Conservation (phyloP, 495 filamentous ascomycete species). For the Trichoderma gamsii region DNA sequence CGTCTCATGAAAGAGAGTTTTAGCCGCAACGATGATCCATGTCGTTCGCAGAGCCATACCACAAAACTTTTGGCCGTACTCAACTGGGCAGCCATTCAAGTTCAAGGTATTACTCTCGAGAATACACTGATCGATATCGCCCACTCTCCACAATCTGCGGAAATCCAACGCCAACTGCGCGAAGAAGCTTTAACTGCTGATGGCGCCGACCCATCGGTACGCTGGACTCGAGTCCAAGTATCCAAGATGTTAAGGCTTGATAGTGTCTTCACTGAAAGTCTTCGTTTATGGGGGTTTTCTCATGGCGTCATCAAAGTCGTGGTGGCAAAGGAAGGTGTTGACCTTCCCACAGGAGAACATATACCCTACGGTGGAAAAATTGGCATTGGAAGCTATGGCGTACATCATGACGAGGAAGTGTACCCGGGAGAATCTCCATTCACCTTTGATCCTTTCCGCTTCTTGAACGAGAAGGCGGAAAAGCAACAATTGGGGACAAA, state of each 20-base stretch:
- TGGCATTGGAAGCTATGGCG: background rate
- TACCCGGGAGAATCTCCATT: background rate
- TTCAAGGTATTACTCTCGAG: background rate
- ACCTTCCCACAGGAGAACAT: background rate
- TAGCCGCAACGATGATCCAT: background rate
- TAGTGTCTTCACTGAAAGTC: background rate
- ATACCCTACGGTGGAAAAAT: background rate
- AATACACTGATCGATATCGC: background rate
- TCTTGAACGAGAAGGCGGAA: background rate
- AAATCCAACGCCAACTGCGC: background rate
- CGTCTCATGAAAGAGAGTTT: background rate
- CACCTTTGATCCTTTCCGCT: background rate
- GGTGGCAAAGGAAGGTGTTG: background rate
- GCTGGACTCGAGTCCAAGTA: background rate
- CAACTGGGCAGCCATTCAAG: conserved; percentile 3
- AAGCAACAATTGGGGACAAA: background rate
- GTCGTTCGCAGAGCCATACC: background rate
- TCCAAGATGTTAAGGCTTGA: background rate
- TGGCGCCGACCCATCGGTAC: background rate
- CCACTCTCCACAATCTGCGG: background rate
- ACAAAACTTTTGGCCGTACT: background rate
- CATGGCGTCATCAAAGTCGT: background rate
- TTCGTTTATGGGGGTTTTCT: background rate
- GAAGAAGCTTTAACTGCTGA: background rate
- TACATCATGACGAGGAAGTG: background rate